Percentiles rank a stretch among this genome's conserved stretches.
Conservation (phyloP, 257 asterid species). For the Penstemon newberryi region DNA sequence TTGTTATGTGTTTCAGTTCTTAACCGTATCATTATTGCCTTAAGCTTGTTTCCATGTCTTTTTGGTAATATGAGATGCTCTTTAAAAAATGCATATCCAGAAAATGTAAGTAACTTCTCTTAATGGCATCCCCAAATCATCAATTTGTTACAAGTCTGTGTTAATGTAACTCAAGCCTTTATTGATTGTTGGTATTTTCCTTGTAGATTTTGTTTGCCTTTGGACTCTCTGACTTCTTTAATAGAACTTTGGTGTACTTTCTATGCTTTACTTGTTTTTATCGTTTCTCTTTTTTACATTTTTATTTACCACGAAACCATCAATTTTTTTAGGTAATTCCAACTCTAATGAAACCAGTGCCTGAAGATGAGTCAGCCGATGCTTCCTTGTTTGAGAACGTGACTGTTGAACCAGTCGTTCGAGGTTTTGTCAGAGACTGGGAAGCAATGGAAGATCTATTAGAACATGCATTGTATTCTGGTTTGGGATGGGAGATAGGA, state of each 20-base stretch:
- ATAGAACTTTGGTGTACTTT: not conserved
- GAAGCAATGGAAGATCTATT: conserved; percentile 96
- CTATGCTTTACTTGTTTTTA: not conserved
- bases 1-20: conserved; percentile 3
- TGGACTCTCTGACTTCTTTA: conserved; percentile 8
- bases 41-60: conserved; percentile 13
- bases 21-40: conserved; percentile 1
- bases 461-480: conserved; percentile 70
- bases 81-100: not conserved
- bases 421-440: conserved; percentile 90
- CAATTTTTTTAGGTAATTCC: conserved; percentile 60
- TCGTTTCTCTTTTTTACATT: not conserved
- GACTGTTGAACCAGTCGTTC: conserved; percentile 74
- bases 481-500: conserved; percentile 96
- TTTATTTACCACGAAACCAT: conserved; percentile 16
- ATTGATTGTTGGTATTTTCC: conserved; percentile 16
- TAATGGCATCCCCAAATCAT: not conserved
- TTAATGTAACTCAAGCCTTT: conserved; percentile 12
- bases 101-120: not conserved
- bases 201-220: conserved; percentile 5
- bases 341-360: conserved; percentile 74
- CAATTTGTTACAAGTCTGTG: not conserved
- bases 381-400: conserved; percentile 54
- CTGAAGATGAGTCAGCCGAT: conserved; percentile 60
- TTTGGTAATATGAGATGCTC: too few species aligned